Percentiles rank a stretch among this genome's conserved stretches.
These are phyloP conservation scores for Silene latifolia DNA, from an alignment of 148 eudicot species.

Conservation along the genomic window DNA sequence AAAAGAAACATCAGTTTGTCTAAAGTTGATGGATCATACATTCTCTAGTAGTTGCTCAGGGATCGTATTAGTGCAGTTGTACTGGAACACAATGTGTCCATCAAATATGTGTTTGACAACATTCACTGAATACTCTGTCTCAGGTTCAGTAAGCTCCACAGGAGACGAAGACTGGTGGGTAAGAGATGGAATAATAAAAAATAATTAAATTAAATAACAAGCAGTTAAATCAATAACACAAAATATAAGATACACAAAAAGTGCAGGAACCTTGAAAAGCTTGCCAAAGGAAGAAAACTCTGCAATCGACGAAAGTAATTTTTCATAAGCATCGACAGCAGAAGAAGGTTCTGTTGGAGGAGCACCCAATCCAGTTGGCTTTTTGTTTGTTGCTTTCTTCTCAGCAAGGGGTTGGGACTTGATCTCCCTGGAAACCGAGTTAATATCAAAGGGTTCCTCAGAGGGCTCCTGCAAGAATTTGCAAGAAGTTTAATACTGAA, in stretches of 20 bases:
- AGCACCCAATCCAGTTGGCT: conserved; percentile 80
- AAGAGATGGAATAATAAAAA: conserved; percentile 10
- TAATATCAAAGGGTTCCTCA: conserved; percentile 79
- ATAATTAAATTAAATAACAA: not conserved
- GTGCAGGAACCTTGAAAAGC: conserved; percentile 75
- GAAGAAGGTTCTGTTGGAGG: conserved; percentile 66
- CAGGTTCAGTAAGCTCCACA: conserved; percentile 95
- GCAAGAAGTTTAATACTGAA: too few species aligned
- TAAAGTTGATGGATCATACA: conserved; percentile 35
- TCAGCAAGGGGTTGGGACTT: conserved; percentile 89
- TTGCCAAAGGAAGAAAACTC: conserved; percentile 83
- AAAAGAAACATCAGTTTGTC: not conserved
- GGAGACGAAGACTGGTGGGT: conserved; percentile 74
- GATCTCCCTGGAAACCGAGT: conserved; percentile 83
- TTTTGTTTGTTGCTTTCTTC: conserved; percentile 84
- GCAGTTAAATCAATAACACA: not conserved
- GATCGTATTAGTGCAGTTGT: conserved; percentile 94
- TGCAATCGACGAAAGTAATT: conserved; percentile 67
- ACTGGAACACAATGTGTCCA: conserved; percentile 90
- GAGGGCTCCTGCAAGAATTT: conserved; percentile 64
- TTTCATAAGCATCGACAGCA: conserved; percentile 76
- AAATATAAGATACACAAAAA: conserved; percentile 6
- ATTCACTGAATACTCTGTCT: conserved; percentile 95
- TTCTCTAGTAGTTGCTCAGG: conserved; percentile 91
- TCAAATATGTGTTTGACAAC: conserved; percentile 88